phyloP scores from a whole-genome alignment of 805 yeast genomes.

The Metschnikowia chrysomelidarum region DNA sequence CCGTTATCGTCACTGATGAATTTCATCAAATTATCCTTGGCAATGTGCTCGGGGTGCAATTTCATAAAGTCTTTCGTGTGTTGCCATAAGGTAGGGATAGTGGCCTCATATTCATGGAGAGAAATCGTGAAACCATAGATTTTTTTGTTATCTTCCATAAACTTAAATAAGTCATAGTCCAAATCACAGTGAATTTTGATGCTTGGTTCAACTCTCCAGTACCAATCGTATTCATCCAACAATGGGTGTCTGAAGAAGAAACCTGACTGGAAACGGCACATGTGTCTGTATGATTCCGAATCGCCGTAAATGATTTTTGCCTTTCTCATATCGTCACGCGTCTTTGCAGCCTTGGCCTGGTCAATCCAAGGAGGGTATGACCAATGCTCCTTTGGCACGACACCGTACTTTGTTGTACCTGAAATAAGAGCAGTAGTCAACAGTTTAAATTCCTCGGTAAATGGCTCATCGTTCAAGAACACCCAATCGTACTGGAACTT shows the following conservation, averaged over 20 bases:
- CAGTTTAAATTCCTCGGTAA: conserved; percentile 74
- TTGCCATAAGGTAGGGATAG: conserved; percentile 85
- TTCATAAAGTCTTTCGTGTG: conserved; percentile 65
- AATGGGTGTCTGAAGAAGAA: conserved; percentile 80
- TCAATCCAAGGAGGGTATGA: conserved; percentile 86
- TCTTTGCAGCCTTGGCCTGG: conserved; percentile 61
- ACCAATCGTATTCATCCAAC: conserved; percentile 76
- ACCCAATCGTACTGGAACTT: conserved; percentile 92
- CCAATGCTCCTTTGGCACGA: conserved; percentile 86
- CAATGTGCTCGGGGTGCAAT: conserved; percentile 58
- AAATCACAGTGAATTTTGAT: conserved; percentile 79
- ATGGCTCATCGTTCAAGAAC: conserved; percentile 84
- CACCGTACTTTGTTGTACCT: conserved; percentile 76
- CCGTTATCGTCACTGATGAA: conserved; percentile 72
- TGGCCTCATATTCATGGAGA: conserved; percentile 75
- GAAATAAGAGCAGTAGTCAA: conserved; percentile 66
- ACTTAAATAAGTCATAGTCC: conserved; percentile 81
- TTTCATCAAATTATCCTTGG: conserved; percentile 63
- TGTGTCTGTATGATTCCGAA: conserved; percentile 77
- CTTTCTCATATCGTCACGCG: conserved; percentile 56
- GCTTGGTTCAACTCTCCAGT: conserved; percentile 95
- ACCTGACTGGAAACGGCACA: conserved; percentile 92
- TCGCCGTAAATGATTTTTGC: conserved; percentile 70
- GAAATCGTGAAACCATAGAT: conserved; percentile 87
- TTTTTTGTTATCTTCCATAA: conserved; percentile 72